Evolutionary conservation across 2,329 filamentous ascomycete species (phyloP), one percentile per base, ranked within the genome.

Genomic region (Ophiocordyceps camponoti-floridani): DNA sequence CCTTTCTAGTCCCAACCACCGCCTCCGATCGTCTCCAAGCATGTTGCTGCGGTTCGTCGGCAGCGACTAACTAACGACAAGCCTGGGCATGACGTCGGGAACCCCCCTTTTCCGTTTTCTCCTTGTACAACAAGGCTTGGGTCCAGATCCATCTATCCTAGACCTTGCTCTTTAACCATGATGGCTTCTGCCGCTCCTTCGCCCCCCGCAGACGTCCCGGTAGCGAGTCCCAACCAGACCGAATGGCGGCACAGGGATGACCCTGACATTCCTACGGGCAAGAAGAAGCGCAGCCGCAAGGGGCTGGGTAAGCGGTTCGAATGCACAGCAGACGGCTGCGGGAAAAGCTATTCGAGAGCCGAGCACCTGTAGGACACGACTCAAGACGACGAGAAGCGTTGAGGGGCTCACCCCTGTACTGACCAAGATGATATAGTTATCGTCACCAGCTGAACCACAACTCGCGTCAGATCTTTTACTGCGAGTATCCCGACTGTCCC

Each of bases 401-500:
- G 23, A 23, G 23, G 23, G 23, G 23, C 23, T 5, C 23, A 23
- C 23, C 23, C 23, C 23, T 23, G 9, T 14, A 12, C 28, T 43
- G 33, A 35, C 49, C 50, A 33, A 52, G 45, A 18, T 44, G 13
- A 28, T 38, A 18, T 48, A 80, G 76, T 41, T 78, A 95, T 65
- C 79, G 91, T 41, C 89, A 96, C 63, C 88, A 96, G 64, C 66
- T 96, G 52, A 98, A 98, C 59, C 91, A 96, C 64, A 82, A 84
- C 46, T 89, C 89, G 16, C 95, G 95, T 64, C 85, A 93, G 58
- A 94, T 94, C 45, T 96, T 94, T 59, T 77, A 78, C 56, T 96
- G 91, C 67, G 85, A 93, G 57, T 94, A 88, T 55, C 84, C 85
- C 18, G 86, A 88, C 56, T 98, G 91, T 62, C 77, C 80, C 48